Conservation (phyloP, 2,329 filamentous ascomycete species). For the Cercospora berteroae region DNA sequence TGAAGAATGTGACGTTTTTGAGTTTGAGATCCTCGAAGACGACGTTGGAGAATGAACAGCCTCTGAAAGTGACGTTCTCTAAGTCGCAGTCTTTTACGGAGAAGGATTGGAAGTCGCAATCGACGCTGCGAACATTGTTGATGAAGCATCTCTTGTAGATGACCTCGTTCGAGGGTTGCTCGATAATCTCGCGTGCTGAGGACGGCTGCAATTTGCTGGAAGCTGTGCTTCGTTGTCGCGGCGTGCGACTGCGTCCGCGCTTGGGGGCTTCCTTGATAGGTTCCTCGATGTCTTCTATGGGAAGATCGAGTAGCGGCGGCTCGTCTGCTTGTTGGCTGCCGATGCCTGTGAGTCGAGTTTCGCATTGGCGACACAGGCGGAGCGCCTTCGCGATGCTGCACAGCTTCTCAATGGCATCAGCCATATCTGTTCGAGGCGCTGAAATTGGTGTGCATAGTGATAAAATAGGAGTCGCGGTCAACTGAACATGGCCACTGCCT, state of each 20-base stretch:
- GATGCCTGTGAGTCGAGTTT: slow-evolving; percentile 3
- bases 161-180: slow-evolving; percentile 7
- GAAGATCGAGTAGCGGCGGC: slow-evolving; percentile 7
- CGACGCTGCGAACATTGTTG: slow-evolving; percentile 11
- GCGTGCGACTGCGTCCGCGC: not conserved
- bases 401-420: slow-evolving; percentile 4
- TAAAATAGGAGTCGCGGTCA: not conserved
- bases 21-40: slow-evolving; percentile 13
- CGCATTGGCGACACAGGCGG: slow-evolving; percentile 7
- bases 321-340: not conserved
- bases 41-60: slow-evolving; percentile 13
- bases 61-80: slow-evolving; percentile 9
- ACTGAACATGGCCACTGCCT: not conserved
- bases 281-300: not conserved
- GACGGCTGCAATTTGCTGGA: slow-evolving; percentile 2
- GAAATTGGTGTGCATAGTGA: not conserved
- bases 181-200: not conserved
- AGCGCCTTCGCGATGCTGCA: slow-evolving; percentile 1
- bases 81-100: slow-evolving; percentile 4
- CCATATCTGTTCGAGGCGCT: not conserved
- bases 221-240: not conserved
- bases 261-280: not conserved
- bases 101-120: slow-evolving; percentile 14
- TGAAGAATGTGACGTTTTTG: slow-evolving; percentile 15
- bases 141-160: slow-evolving; percentile 10